Evolutionary conservation across 163 green algal species (phyloP).

Genomic region (Scenedesmus sp.): DNA sequence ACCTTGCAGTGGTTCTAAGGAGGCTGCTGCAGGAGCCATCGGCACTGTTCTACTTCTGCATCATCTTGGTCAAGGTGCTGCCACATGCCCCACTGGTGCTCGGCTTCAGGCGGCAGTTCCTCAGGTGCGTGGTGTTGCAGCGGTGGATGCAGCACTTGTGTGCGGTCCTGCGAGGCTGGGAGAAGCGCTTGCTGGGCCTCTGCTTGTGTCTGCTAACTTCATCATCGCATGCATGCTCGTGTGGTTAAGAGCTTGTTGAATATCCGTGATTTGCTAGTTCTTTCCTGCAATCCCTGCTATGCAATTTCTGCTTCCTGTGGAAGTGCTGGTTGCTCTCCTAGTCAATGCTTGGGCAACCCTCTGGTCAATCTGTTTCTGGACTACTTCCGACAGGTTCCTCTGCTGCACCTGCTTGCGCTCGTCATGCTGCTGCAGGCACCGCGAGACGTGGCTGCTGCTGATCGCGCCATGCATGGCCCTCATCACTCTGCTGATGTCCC

Average conservation of each 20-base stretch:
- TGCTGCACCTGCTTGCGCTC: background rate
- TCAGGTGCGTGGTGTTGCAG: background rate
- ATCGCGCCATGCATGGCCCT: background rate
- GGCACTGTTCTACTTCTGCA: slow-evolving; percentile 4
- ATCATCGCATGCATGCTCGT: too few relatives aligned
- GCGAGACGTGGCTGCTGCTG: slow-evolving; percentile 38
- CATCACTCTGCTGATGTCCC: background rate
- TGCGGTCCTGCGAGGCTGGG: too few relatives aligned
- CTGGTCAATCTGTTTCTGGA: background rate
- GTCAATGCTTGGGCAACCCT: too few relatives aligned
- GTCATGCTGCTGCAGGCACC: slow-evolving; percentile 2
- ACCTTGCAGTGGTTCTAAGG: slow-evolving; percentile 12
- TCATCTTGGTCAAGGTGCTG: slow-evolving; percentile 17
- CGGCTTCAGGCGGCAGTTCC: background rate
- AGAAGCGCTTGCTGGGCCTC: background rate
- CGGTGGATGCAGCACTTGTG: too few relatives aligned
- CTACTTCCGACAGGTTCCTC: background rate
- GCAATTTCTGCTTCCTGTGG: too few relatives aligned
- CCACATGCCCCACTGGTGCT: slow-evolving; percentile 31
- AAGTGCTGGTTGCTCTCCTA: too few relatives aligned
- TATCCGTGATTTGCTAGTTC: too few relatives aligned
- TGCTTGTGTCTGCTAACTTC: too few relatives aligned
- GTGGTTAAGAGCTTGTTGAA: too few relatives aligned
- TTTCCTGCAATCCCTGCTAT: too few relatives aligned
- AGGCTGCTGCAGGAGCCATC: slow-evolving; percentile 4